Conservation (phyloP, 73 alveolate species). For the Paramecium primaurelia region DNA sequence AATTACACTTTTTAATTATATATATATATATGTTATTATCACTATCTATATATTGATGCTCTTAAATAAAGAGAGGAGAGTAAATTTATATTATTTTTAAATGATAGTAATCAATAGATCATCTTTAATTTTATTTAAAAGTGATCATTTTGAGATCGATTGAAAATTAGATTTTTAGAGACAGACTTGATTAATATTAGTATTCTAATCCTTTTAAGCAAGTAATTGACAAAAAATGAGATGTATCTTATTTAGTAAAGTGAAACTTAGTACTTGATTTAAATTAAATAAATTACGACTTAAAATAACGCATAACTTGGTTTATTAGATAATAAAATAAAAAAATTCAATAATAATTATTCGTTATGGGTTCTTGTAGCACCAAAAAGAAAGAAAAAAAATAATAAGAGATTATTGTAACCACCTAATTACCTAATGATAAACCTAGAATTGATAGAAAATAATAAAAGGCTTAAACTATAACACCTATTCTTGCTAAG, state of each 20-base stretch:
- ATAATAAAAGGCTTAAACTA: background rate
- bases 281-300: background rate
- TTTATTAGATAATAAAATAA: background rate
- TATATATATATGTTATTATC: background rate
- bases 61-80: background rate
- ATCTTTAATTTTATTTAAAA: no score
- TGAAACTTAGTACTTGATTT: background rate
- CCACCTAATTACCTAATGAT: background rate
- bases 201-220: background rate
- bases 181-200: background rate
- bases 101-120: background rate
- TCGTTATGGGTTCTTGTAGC: background rate
- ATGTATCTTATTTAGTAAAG: background rate
- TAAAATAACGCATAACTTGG: background rate
- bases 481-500: background rate
- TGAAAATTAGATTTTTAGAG: background rate
- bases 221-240: background rate
- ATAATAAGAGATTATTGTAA: background rate
- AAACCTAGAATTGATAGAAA: background rate
- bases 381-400: background rate
- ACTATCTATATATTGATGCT: background rate
- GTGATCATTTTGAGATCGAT: background rate
- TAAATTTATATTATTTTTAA: no score
- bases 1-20: background rate
- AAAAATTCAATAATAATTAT: background rate